Evolutionary conservation across 768 basidiomycete species (phyloP), one percentile per base, ranked within the genome.

Genomic region (Amanita pallidorosea): DNA sequence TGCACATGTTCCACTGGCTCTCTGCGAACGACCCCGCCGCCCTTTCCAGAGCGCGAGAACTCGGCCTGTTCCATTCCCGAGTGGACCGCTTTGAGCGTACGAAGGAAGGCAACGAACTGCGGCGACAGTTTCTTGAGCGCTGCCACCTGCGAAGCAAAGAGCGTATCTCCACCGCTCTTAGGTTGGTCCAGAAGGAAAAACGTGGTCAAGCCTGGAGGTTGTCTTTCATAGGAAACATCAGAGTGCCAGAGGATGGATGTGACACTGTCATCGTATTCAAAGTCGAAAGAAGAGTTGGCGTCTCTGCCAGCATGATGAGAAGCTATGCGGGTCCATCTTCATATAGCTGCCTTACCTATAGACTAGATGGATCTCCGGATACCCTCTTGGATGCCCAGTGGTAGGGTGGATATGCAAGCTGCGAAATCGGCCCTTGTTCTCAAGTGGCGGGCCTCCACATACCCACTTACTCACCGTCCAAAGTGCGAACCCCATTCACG

Each of bases 371-470:
- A 92, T 62, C 60, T 89, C 79, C 1, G 87, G 87, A 59, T 77
- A 79, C 29, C 73, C 77, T 54, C 73, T 68, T 27, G 90, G 89
- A 60, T 89, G 85, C 0, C 85, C 87, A 9, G 83, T 84, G 3
- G 86, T 87, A 2, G 89, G 88, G 58, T 92, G 89, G 55, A 88
- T 76, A 63, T 90, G 90, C n/a, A 89, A 68, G 31, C 83, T 81
- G 37, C 15, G 52, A 49, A 29, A 31, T 27, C 5, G 13, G n/a
- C 13, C 15, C n/a, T 17, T 49, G 3, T 9, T 31, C 8, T 17
- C 20, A 4, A 8, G 5, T n/a, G 29, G 7, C 12, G 36, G 36
- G 11, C 51, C 18, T 29, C 5, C 7, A 47, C 23, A 23, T 23
- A 23, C 5, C 18, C 3, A 42, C 40, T 15, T 23, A 58, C 65